These are phyloP conservation scores for Rubia yunnanensis DNA, from an alignment of 257 asterid genomes.

Conservation along the genomic window DNA sequence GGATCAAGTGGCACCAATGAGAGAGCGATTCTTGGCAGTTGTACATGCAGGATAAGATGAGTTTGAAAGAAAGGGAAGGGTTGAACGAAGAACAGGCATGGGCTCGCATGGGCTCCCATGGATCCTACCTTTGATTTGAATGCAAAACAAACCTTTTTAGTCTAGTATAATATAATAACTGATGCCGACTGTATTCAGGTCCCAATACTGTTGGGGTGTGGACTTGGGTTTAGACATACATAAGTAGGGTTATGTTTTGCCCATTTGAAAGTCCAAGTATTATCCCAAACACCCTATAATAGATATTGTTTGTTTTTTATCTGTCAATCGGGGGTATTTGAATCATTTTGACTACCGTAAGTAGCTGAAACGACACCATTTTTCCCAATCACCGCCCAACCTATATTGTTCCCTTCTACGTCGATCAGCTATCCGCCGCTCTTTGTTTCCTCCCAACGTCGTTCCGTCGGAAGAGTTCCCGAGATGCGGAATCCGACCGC, in stretches of 20 bases:
- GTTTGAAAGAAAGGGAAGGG: not conserved
- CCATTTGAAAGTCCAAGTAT: not conserved
- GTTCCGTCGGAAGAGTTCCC: no score
- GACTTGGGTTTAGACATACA: not conserved
- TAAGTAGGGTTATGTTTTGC: no score
- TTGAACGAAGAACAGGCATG: constrained; percentile 12
- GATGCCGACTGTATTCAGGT: not conserved
- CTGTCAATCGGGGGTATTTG: no score
- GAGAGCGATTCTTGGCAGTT: constrained; percentile 1
- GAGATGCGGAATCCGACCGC: no score
- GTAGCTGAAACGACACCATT: no score
- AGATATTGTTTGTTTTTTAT: no score
- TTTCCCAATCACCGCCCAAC: no score
- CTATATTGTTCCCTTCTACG: no score
- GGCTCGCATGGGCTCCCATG: constrained; percentile 10
- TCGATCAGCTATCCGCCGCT: no score
- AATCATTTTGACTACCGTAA: no score
- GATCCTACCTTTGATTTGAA: constrained; percentile 13
- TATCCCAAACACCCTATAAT: no score
- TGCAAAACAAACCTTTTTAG: constrained; percentile 2
- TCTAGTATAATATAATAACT: not conserved
- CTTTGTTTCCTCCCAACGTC: no score
- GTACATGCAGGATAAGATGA: constrained; percentile 3
- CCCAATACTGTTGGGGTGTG: constrained; percentile 11
- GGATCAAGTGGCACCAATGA: not conserved